Percentiles rank a stretch among this genome's conserved stretches.
phyloP scores from a whole-genome alignment of 192 early-diverging fungal species.

The Irineochytrium annulatum region DNA sequence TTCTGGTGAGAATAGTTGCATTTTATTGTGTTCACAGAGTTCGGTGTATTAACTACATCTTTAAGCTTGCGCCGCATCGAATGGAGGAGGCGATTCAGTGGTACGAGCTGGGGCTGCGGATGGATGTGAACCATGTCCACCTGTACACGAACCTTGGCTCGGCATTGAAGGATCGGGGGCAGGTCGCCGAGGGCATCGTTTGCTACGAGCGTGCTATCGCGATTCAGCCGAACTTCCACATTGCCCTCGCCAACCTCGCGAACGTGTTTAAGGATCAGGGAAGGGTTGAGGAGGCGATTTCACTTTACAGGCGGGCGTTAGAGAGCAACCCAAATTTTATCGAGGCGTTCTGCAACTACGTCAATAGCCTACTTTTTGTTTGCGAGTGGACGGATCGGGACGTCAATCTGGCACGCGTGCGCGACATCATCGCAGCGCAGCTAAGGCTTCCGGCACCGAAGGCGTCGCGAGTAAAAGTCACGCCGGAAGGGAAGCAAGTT shows the following conservation, averaged over 20 bases:
- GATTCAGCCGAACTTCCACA: constrained; percentile 81
- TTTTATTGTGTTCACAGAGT: neutral
- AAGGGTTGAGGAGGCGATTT: constrained; percentile 80
- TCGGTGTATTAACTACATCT: neutral
- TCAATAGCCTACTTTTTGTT: constrained; percentile 80
- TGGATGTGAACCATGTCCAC: constrained; percentile 82
- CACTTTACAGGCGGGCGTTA: constrained; percentile 79
- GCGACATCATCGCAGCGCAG: constrained; percentile 76
- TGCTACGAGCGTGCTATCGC: constrained; percentile 90
- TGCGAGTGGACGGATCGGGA: constrained; percentile 87
- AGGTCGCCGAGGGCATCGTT: constrained; percentile 72
- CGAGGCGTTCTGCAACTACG: constrained; percentile 87
- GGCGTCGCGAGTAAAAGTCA: too few species aligned
- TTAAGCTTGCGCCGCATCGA: constrained; percentile 57
- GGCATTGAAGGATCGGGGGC: constrained; percentile 84
- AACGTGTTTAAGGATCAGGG: constrained; percentile 93
- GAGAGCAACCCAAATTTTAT: constrained; percentile 85
- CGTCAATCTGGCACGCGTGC: constrained; percentile 67
- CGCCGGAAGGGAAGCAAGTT: too few species aligned
- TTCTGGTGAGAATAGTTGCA: constrained; percentile 40
- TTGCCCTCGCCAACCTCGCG: constrained; percentile 88
- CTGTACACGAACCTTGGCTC: constrained; percentile 93
- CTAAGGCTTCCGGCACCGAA: too few species aligned
- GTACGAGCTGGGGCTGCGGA: constrained; percentile 79
- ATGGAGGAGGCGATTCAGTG: constrained; percentile 76